Percentiles rank a stretch among this genome's conserved stretches.
phyloP scores from a whole-genome alignment of 352 stramenopile genomes.

The Phytophthora fragariaefolia region DNA sequence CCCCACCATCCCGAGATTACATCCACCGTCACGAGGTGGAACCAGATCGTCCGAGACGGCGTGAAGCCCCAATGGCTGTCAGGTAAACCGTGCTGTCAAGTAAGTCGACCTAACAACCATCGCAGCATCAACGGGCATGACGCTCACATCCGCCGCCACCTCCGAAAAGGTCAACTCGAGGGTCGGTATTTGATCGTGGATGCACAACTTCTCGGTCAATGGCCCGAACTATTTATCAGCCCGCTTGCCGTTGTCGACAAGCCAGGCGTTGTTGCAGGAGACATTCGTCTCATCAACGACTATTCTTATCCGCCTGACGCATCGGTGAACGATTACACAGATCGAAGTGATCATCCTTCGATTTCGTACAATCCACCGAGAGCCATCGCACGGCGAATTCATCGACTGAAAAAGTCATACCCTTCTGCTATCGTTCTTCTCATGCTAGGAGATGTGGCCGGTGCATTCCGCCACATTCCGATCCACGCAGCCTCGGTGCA shows the following conservation, averaged over 20 bases:
- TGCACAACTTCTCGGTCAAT: background rate
- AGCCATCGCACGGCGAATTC: slow-evolving; percentile 20
- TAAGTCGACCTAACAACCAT: slow-evolving; percentile 1
- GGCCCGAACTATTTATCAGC: slow-evolving; percentile 20
- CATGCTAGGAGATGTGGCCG: slow-evolving; percentile 35
- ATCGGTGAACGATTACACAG: slow-evolving; percentile 35
- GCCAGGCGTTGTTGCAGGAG: background rate
- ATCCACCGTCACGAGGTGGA: slow-evolving; percentile 7
- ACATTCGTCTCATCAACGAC: slow-evolving; percentile 27
- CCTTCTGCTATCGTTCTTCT: slow-evolving; percentile 11
- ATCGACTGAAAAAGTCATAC: slow-evolving; percentile 9
- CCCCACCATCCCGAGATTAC: background rate
- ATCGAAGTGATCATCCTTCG: slow-evolving; percentile 16
- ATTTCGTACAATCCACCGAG: slow-evolving; percentile 27
- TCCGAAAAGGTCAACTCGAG: slow-evolving; percentile 17
- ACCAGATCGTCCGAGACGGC: slow-evolving; percentile 2
- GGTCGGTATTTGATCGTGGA: slow-evolving; percentile 15
- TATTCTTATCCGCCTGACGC: slow-evolving; percentile 16
- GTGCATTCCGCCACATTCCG: slow-evolving; percentile 36
- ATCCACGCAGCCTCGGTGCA: slow-evolving; percentile 17
- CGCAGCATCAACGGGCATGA: background rate
- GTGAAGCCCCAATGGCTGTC: background rate
- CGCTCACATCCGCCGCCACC: background rate
- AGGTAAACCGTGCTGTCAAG: background rate
- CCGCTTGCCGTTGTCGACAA: slow-evolving; percentile 17